These are phyloP conservation scores for Aspergillus sparsus DNA, from an alignment of 495 filamentous ascomycete species.

Conservation along the genomic window DNA sequence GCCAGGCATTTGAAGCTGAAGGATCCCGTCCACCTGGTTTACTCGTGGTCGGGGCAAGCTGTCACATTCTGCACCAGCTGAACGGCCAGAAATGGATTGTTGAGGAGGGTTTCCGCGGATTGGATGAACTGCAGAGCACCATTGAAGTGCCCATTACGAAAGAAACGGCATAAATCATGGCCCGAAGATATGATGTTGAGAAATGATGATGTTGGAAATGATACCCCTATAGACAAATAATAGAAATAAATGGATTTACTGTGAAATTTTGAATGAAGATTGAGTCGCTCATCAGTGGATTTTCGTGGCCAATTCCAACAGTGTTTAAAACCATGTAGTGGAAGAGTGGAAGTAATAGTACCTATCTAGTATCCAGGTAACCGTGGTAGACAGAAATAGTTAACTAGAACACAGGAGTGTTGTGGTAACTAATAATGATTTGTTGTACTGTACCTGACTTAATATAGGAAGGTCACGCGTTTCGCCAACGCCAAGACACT, in stretches of 20 bases:
- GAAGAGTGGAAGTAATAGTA: too few relatives aligned
- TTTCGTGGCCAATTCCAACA: too few relatives aligned
- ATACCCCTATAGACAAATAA: slow-evolving; percentile 23
- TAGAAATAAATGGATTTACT: slow-evolving; percentile 20
- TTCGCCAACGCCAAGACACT: slow-evolving; percentile 12
- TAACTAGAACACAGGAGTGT: slow-evolving; percentile 13
- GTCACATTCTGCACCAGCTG: slow-evolving; percentile 66
- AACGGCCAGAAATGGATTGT: slow-evolving; percentile 72
- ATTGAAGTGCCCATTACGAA: slow-evolving; percentile 15
- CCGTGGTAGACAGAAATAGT: slow-evolving; percentile 1
- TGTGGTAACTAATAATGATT: neutral
- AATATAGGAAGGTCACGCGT: slow-evolving; percentile 15
- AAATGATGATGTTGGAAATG: slow-evolving; percentile 10
- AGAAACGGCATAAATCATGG: slow-evolving; percentile 4
- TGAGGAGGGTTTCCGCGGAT: slow-evolving; percentile 81
- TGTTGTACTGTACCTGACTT: neutral
- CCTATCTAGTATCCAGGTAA: too few relatives aligned
- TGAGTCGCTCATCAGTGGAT: too few relatives aligned
- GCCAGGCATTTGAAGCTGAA: slow-evolving; percentile 81
- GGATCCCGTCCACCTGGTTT: slow-evolving; percentile 88
- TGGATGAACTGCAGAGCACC: slow-evolving; percentile 43
- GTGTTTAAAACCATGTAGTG: too few relatives aligned
- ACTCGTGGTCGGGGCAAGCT: slow-evolving; percentile 83
- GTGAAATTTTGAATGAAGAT: too few relatives aligned
- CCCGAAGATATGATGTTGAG: slow-evolving; percentile 9